Percentiles rank a stretch among this genome's conserved stretches.
phyloP scores from a whole-genome alignment of 2,329 filamentous ascomycete genomes.

The Blastomyces emzantsi region DNA sequence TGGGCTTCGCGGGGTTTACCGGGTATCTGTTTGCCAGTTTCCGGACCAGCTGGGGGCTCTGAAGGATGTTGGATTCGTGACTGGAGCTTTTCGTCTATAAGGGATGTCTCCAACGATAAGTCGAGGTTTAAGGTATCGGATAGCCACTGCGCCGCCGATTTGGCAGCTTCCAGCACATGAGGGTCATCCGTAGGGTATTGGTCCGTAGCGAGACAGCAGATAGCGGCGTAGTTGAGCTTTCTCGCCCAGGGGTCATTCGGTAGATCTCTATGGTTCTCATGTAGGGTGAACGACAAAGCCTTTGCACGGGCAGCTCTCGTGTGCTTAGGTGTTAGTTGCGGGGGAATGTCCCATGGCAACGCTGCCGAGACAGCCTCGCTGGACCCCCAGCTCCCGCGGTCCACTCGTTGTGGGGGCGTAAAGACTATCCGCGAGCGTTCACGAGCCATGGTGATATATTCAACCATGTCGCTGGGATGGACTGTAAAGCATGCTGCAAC shows the following conservation, averaged over 20 bases:
- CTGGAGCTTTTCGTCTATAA: conserved; percentile 16
- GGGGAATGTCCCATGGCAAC: conserved; percentile 15
- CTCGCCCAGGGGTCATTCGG: conserved; percentile 20
- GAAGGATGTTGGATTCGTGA: neutral
- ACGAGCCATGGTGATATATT: conserved; percentile 45
- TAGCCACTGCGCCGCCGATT: conserved; percentile 22
- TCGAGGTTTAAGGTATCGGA: conserved; percentile 23
- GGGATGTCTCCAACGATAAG: conserved; percentile 26
- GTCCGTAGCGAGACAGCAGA: conserved; percentile 29
- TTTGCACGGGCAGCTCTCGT: conserved; percentile 19
- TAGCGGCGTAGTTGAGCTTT: conserved; percentile 30
- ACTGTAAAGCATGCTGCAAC: conserved; percentile 43
- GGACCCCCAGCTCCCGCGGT: conserved; percentile 8
- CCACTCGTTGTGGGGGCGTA: conserved; percentile 18
- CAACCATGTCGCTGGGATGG: conserved; percentile 50
- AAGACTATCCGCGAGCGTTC: conserved; percentile 37
- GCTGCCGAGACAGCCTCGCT: conserved; percentile 13
- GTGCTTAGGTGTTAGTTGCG: conserved; percentile 14
- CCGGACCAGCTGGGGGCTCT: neutral
- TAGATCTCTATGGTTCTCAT: conserved; percentile 15
- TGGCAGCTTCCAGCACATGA: conserved; percentile 22
- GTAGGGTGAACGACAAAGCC: conserved; percentile 25
- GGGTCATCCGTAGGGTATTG: conserved; percentile 15
- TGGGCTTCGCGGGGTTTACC: conserved; percentile 17
- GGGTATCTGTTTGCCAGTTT: conserved; percentile 19